phyloP scores from a whole-genome alignment of 352 stramenopile species.

The Pythium coloratum region DNA sequence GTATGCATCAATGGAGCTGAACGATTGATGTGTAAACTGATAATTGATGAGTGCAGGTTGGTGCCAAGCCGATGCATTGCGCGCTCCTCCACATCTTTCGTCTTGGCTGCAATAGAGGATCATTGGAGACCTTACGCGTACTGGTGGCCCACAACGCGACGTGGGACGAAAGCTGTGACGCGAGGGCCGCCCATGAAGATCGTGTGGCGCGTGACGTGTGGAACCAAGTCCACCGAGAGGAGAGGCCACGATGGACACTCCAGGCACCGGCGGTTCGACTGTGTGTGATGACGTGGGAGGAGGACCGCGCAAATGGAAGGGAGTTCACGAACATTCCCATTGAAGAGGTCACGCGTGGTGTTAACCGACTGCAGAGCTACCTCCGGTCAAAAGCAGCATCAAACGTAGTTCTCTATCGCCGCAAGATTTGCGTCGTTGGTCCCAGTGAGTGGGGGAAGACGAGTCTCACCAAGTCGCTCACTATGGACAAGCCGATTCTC shows the following conservation, averaged over 20 bases:
- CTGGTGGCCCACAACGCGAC: background rate
- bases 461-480: slow-evolving; percentile 36
- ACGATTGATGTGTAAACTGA: background rate
- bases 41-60: background rate
- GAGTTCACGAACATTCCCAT: background rate
- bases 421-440: slow-evolving; percentile 30
- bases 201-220: background rate
- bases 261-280: background rate
- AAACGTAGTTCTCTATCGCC: background rate
- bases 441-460: slow-evolving; percentile 32
- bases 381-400: background rate
- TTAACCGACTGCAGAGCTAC: background rate
- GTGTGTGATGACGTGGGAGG: background rate
- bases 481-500: background rate
- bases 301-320: background rate
- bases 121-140: background rate
- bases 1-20: no score
- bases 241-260: background rate
- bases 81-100: background rate
- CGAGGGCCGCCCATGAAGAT: background rate
- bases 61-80: background rate
- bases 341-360: background rate
- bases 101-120: background rate
- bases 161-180: slow-evolving; percentile 1
- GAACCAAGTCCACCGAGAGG: background rate